Evolutionary conservation across 2,329 filamentous ascomycete species (phyloP).

Genomic region (Cladorrhinum sp.): DNA sequence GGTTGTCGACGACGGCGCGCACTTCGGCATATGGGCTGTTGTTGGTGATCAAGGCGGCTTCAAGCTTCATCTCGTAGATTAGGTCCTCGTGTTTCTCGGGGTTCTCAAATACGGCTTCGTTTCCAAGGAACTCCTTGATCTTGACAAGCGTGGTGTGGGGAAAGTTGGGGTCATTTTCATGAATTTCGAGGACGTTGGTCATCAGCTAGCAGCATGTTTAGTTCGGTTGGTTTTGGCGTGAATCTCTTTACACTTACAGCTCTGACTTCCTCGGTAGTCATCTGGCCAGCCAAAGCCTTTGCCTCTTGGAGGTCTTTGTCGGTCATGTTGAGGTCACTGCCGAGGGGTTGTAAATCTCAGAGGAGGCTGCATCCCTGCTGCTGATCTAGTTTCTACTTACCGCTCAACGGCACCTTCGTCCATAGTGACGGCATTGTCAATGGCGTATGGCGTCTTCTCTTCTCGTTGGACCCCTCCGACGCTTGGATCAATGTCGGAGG

Average conservation of each 20-base stretch:
- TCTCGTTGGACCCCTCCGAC: too few relatives aligned
- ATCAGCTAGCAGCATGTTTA: constrained; percentile 15
- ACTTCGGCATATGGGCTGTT: constrained; percentile 58
- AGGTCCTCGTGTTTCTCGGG: constrained; percentile 48
- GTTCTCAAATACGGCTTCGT: constrained; percentile 42
- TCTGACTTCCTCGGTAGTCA: constrained; percentile 22
- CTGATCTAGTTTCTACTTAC: too few relatives aligned
- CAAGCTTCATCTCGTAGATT: constrained; percentile 54
- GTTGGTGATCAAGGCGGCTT: constrained; percentile 52
- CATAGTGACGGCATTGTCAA: too few relatives aligned
- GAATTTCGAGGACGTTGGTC: constrained; percentile 18
- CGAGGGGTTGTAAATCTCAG: too few relatives aligned
- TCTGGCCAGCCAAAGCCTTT: constrained; percentile 11
- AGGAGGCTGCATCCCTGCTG: too few relatives aligned
- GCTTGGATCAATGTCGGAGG: too few relatives aligned
- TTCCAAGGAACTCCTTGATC: constrained; percentile 31
- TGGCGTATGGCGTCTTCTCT: too few relatives aligned
- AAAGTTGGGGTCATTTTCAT: constrained; percentile 25
- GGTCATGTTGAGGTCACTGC: constrained; percentile 16
- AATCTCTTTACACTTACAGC: constrained; percentile 13
- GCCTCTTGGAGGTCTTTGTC: constrained; percentile 22
- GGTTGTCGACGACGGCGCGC: constrained; percentile 55
- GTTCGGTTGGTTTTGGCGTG: too few relatives aligned
- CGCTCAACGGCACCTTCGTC: too few relatives aligned
- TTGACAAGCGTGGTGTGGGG: constrained; percentile 19